Conservation (phyloP, 148 eudicot species). For the Cornus controversa region DNA sequence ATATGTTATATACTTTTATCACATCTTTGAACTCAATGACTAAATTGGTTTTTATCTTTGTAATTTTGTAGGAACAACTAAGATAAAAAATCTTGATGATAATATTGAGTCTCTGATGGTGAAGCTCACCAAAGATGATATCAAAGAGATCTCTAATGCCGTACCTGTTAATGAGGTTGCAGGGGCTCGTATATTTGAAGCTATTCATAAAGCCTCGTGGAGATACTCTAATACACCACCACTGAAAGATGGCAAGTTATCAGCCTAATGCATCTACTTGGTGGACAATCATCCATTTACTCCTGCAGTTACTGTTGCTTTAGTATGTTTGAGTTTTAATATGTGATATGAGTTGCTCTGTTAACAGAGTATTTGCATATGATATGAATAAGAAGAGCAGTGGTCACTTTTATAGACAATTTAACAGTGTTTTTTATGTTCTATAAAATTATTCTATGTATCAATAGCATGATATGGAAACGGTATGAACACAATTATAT, state of each 20-base stretch:
- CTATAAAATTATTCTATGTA: too few species aligned
- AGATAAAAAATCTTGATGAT: slow-evolving; percentile 36
- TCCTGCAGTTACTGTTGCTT: too few species aligned
- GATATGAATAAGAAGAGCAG: not conserved
- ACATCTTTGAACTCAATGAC: not conserved
- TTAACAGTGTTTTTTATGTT: too few species aligned
- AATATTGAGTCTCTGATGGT: slow-evolving; percentile 32
- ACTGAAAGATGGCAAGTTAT: not conserved
- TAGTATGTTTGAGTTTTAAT: too few species aligned
- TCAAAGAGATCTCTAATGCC: slow-evolving; percentile 35
- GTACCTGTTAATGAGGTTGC: slow-evolving; percentile 34
- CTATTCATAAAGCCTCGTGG: slow-evolving; percentile 24
- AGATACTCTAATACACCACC: slow-evolving; percentile 39
- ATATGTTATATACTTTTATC: not conserved
- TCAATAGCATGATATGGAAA: too few species aligned
- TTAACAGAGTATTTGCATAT: too few species aligned
- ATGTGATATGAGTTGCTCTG: too few species aligned
- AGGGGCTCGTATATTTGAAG: slow-evolving; percentile 29
- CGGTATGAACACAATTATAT: too few species aligned
- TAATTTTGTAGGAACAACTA: slow-evolving; percentile 34
- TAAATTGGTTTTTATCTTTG: not conserved
- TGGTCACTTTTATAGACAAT: too few species aligned
- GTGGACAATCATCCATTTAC: too few species aligned
- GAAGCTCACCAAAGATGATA: slow-evolving; percentile 29
- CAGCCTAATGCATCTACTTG: not conserved